Percentiles rank a stretch among this genome's conserved stretches.
phyloP scores from a whole-genome alignment of 805 yeast species.

The Saturnispora gosingensis region DNA sequence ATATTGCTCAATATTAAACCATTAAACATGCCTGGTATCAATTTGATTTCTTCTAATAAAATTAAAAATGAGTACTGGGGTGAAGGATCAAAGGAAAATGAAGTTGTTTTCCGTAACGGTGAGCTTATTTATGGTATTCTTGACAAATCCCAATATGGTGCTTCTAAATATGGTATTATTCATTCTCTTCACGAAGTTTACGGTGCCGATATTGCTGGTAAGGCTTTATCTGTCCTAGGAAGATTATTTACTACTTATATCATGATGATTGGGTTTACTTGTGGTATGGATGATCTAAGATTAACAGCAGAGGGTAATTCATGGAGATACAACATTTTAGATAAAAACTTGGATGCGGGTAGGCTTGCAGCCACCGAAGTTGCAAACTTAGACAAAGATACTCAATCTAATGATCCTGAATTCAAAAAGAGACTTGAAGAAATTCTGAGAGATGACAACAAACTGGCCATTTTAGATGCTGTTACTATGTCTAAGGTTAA shows the following conservation, averaged over 20 bases:
- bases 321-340: conserved; percentile 78
- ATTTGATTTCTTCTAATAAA: conserved; percentile 75
- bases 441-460: conserved; percentile 85
- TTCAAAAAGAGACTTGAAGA: conserved; percentile 85
- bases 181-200: conserved; percentile 95
- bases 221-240: conserved; percentile 84
- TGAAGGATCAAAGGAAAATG: conserved; percentile 69
- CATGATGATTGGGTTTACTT: conserved; percentile 87
- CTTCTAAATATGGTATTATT: conserved; percentile 91
- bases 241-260: conserved; percentile 90
- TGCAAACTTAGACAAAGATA: conserved; percentile 60
- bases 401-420: conserved; percentile 50
- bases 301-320: conserved; percentile 84
- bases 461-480: conserved; percentile 90
- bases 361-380: conserved; percentile 91
- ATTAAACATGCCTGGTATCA: conserved; percentile 80
- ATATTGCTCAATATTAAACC: conserved; percentile 84
- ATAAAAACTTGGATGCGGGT: conserved; percentile 73
- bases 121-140: conserved; percentile 84
- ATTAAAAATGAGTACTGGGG: conserved; percentile 96
- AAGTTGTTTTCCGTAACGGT: conserved; percentile 79
- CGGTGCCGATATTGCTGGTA: conserved; percentile 86
- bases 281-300: conserved; percentile 99
- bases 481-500: conserved; percentile 90
- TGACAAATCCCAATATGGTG: conserved; percentile 98